Percentiles rank a stretch among this genome's conserved stretches.
These are phyloP conservation scores for Lepidium aucheri DNA, from an alignment of 345 rosid genomes.

Conservation along the genomic window DNA sequence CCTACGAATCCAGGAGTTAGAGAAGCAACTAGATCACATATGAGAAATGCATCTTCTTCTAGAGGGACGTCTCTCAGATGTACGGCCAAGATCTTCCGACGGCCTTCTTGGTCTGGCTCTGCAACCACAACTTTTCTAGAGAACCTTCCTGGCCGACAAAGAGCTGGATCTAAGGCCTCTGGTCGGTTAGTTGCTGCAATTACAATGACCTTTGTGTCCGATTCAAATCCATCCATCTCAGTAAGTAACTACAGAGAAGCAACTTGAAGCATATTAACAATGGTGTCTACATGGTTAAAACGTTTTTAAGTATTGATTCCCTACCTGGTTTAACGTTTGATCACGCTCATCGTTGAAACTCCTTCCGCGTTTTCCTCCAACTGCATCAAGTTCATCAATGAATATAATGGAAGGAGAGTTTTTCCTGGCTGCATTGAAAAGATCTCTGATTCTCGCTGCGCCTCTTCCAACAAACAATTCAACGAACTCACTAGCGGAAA, in stretches of 20 bases:
- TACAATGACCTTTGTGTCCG: conserved; percentile 74
- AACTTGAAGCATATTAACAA: background rate
- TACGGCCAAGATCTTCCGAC: conserved; percentile 72
- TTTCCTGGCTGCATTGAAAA: conserved; percentile 72
- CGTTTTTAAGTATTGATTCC: background rate
- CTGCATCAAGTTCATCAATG: conserved; percentile 96
- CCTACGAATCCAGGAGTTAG: conserved; percentile 90
- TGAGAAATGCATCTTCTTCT: conserved; percentile 65
- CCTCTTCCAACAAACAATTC: conserved; percentile 99
- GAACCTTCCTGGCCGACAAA: conserved; percentile 96
- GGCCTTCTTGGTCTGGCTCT: conserved; percentile 93
- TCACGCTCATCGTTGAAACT: conserved; percentile 98
- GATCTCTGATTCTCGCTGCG: conserved; percentile 92
- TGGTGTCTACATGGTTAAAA: background rate
- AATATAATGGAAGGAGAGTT: conserved; percentile 83
- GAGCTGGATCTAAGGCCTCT: conserved; percentile 87
- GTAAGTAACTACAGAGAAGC: conserved; percentile 68
- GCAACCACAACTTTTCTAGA: conserved; percentile 86
- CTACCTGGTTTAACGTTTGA: conserved; percentile 90
- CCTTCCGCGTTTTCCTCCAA: conserved; percentile 95
- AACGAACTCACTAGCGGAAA: conserved; percentile 95
- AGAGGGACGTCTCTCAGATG: conserved; percentile 87
- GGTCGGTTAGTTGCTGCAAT: conserved; percentile 97
- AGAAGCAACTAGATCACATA: conserved; percentile 74
- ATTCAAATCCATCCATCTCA: conserved; percentile 96